Base-by-base conservation (phyloP, 139 green algal species). In the Ostreobium quekettii region DNA sequence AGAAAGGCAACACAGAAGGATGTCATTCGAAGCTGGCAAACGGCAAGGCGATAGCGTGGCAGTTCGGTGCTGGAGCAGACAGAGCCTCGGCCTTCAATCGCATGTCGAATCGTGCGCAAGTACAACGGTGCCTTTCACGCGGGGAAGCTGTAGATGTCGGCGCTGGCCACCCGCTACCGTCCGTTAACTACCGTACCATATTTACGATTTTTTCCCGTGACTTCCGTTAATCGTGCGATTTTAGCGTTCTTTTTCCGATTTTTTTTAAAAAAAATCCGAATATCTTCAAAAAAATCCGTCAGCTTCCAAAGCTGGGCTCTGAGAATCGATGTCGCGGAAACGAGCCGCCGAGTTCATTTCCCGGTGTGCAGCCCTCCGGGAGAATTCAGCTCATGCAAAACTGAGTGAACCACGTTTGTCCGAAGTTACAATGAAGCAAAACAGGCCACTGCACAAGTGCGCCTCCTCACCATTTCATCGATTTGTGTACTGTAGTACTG, bases 401-500 rank as follows among this genome's bases (percentile, higher is more conserved):
- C 42, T 56, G 48, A 8, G 71, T 73, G 4, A 63, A 76, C 7
- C 49, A 24, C 49, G n/a, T n/a, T n/a, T n/a, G n/a, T n/a, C n/a
- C n/a, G n/a, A n/a, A n/a, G n/a, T n/a, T n/a, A n/a, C 49, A 24
- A 62, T 28, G 6, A 7, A n/a, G 15, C 15, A 62, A 62, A 62
- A 62, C n/a, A 11, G 49, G 6, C 49, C 49, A n/a, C 49, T 28
- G n/a, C 15, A 62, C 7, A 62, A n/a, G 46, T 19, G 19, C 46
- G 19, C 19, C 46, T 53, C 70, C 74, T 67, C 2, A 60, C 60
- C 89, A 95, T 93, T 71, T 95, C 89, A 78, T 95, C 89, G n/a
- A 96, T 93, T 66, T 92, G 87, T 29, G 90, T 96, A 56, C 78
- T 86, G 83, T 98, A 98, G 82, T 92, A 99, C 84, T 96, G 89